A percentile compares a stretch with the other conserved stretches of the same genome.
Evolutionary conservation across 2,329 filamentous ascomycete genomes (phyloP).

Genomic region (Incumbomyces lentus): DNA sequence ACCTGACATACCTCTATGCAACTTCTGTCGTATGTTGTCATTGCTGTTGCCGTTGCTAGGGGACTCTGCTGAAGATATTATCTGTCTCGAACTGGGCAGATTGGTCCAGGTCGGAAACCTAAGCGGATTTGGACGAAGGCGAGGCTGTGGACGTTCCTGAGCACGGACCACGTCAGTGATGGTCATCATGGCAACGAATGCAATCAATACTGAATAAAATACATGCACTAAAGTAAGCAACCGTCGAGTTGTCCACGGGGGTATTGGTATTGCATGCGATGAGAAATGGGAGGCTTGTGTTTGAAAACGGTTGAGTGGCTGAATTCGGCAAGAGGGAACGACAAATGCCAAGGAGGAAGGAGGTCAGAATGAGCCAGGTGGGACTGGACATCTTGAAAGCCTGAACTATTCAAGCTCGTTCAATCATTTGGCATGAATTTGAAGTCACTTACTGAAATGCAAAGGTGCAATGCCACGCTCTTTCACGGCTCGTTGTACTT

Average conservation of each 20-base stretch:
- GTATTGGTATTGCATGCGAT: background rate
- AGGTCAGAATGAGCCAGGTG: no score
- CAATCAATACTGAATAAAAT: slow-evolving; percentile 3
- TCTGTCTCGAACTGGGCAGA: background rate
- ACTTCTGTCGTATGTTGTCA: background rate
- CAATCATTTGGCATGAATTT: no score
- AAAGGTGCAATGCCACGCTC: slow-evolving; percentile 48
- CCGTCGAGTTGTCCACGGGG: no score
- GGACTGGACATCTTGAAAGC: no score
- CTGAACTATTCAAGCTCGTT: no score
- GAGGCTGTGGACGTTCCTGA: background rate
- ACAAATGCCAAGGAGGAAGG: no score
- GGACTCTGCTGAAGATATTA: background rate
- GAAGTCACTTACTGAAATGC: slow-evolving; percentile 30
- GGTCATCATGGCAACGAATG: slow-evolving; percentile 2
- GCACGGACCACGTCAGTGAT: background rate
- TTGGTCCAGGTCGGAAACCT: background rate
- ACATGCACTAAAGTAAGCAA: background rate
- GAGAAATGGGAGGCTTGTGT: background rate
- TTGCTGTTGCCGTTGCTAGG: background rate
- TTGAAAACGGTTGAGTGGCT: background rate
- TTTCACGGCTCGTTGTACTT: slow-evolving; percentile 46
- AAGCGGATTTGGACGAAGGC: background rate
- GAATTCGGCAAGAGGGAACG: background rate
- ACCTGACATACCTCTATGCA: background rate